Conservation (phyloP, 2,329 filamentous ascomycete species). For the Colletotrichum salicis region DNA sequence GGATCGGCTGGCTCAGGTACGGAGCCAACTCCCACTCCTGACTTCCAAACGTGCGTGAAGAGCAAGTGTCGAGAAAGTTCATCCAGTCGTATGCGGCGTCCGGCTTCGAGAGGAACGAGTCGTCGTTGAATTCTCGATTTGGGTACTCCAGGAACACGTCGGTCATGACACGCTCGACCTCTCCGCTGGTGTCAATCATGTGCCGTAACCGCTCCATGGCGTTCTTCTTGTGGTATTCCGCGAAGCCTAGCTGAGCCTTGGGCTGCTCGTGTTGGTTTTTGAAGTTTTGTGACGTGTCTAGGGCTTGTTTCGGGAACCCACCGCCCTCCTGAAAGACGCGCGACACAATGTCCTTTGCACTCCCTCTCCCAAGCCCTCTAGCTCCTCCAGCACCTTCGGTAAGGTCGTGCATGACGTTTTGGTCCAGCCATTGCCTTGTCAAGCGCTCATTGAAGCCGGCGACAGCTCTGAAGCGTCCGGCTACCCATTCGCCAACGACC, state of each 20-base stretch:
- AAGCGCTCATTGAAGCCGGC: constrained; percentile 58
- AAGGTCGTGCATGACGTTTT: constrained; percentile 74
- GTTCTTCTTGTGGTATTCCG: constrained; percentile 77
- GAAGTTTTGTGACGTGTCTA: constrained; percentile 47
- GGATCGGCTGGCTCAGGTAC: constrained; percentile 86
- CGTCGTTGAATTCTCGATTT: constrained; percentile 89
- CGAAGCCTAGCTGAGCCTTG: constrained; percentile 72
- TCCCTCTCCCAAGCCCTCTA: constrained; percentile 77
- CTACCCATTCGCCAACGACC: constrained; percentile 90
- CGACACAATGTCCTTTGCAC: constrained; percentile 77
- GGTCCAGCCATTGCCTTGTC: constrained; percentile 81
- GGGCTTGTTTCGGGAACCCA: constrained; percentile 74
- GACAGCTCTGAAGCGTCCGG: constrained; percentile 71
- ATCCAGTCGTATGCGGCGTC: constrained; percentile 93
- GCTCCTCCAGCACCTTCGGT: constrained; percentile 77
- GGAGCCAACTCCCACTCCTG: constrained; percentile 94
- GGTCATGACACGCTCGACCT: constrained; percentile 80
- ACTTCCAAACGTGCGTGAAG: constrained; percentile 79
- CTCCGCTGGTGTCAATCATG: constrained; percentile 83
- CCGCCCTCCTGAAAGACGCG: constrained; percentile 84
- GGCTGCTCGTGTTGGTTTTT: constrained; percentile 62
- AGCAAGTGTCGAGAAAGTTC: constrained; percentile 88
- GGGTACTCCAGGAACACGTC: constrained; percentile 91
- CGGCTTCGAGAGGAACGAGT: constrained; percentile 89
- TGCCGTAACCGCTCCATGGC: constrained; percentile 78